phyloP scores from a whole-genome alignment of 176 grass and related monocot species.

The Cymbopogon citratus region DNA sequence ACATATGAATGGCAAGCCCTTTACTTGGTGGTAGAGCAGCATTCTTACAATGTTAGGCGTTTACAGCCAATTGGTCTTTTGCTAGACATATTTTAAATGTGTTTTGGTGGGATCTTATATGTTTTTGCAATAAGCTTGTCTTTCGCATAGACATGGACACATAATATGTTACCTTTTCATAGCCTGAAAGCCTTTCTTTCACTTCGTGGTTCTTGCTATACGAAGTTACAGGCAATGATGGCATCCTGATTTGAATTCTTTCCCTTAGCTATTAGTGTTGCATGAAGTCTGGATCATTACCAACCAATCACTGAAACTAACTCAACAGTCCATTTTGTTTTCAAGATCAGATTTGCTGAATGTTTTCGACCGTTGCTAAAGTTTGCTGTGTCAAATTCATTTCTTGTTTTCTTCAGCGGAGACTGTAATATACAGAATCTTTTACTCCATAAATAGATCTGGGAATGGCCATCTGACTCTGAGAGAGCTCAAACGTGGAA shows the following conservation, averaged over 20 bases:
- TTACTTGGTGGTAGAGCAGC: not conserved
- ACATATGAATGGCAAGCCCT: conserved; percentile 2
- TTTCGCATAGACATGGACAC: not conserved
- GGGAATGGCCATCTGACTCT: conserved; percentile 89
- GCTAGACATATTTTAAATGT: not conserved
- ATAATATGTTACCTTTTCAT: not conserved
- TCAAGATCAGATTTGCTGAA: not conserved
- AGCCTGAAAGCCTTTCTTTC: not conserved
- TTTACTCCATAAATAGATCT: conserved; percentile 97
- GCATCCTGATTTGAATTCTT: not conserved
- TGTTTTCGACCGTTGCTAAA: not conserved
- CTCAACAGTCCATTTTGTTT: not conserved
- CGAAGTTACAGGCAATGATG: not conserved
- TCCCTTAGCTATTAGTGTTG: not conserved
- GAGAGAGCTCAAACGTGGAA: conserved; percentile 93
- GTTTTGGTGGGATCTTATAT: not conserved
- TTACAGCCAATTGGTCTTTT: not conserved
- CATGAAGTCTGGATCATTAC: not conserved
- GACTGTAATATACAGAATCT: conserved; percentile 99
- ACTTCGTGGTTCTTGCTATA: not conserved
- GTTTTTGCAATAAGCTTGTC: not conserved
- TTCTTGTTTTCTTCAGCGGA: conserved; percentile 65
- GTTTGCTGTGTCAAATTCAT: conserved; percentile 5
- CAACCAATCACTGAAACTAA: not conserved
- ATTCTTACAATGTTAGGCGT: conserved; percentile 9